phyloP scores from a whole-genome alignment of 306 rosid species.

The Spatholobus suberectus region DNA sequence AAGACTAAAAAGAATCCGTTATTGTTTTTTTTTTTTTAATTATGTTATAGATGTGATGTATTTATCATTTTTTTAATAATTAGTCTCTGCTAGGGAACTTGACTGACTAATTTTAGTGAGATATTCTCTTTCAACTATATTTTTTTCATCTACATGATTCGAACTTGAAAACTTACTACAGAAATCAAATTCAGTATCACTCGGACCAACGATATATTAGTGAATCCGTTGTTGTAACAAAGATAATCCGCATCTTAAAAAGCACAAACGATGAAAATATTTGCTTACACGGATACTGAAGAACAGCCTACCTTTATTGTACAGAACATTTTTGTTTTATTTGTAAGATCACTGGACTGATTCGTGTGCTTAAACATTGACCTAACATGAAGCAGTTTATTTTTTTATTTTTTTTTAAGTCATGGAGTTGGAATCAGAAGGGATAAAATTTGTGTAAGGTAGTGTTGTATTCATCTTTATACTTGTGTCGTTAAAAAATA shows the following conservation, averaged over 20 bases:
- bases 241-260: constrained; percentile 28
- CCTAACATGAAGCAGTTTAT: neutral
- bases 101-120: no score
- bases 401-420: neutral
- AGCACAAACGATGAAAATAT: constrained; percentile 30
- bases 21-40: no score
- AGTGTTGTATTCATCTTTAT: neutral
- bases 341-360: constrained; percentile 9
- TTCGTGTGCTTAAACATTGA: constrained; percentile 22
- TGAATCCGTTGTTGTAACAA: neutral
- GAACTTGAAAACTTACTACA: no score
- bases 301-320: neutral
- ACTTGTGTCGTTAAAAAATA: neutral
- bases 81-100: no score
- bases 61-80: no score
- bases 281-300: neutral
- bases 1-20: no score
- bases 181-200: no score
- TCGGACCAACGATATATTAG: no score
- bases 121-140: no score
- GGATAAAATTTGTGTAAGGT: neutral
- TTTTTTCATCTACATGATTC: no score
- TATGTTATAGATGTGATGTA: no score
- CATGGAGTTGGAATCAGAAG: neutral
- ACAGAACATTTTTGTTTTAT: constrained; percentile 8